These are phyloP conservation scores for Mycosphaerelloides madeirae DNA, from an alignment of 2,329 filamentous ascomycete genomes.

Conservation along the genomic window DNA sequence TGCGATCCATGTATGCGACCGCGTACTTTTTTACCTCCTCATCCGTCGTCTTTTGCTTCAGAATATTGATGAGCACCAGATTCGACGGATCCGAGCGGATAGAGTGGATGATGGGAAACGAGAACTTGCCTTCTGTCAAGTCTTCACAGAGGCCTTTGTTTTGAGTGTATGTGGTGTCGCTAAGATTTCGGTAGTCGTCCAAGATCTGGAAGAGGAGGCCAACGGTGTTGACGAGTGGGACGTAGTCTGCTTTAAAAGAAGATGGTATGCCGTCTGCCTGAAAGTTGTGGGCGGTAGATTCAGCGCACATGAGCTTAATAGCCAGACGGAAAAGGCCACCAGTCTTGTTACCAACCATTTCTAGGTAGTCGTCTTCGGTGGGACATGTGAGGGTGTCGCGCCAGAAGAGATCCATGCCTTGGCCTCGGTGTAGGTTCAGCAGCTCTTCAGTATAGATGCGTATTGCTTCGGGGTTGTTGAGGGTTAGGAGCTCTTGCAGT, in stretches of 20 bases:
- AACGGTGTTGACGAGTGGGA: constrained; percentile 77
- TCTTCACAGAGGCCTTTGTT: constrained; percentile 96
- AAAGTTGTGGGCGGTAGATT: constrained; percentile 43
- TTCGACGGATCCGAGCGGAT: constrained; percentile 72
- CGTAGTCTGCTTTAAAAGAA: constrained; percentile 54
- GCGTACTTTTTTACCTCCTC: constrained; percentile 89
- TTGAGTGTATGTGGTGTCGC: constrained; percentile 59
- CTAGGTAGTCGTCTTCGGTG: constrained; percentile 83
- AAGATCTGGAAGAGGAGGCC: constrained; percentile 86
- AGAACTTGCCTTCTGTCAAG: constrained; percentile 94
- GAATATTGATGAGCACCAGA: constrained; percentile 80
- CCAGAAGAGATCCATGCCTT: constrained; percentile 92
- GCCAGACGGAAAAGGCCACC: constrained; percentile 80
- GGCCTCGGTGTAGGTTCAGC: constrained; percentile 76
- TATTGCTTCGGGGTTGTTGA: constrained; percentile 63
- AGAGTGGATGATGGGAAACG: constrained; percentile 89
- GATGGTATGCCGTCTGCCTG: constrained; percentile 1
- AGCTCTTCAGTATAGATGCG: constrained; percentile 76
- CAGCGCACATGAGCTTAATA: constrained; percentile 83
- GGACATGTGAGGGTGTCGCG: constrained; percentile 78
- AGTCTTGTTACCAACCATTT: constrained; percentile 90
- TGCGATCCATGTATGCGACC: constrained; percentile 79
- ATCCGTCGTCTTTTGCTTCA: constrained; percentile 83
- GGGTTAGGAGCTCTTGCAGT: constrained; percentile 66
- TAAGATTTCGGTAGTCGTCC: constrained; percentile 89